Conservation (phyloP, 495 filamentous ascomycete species). For the Tuber magnatum region DNA sequence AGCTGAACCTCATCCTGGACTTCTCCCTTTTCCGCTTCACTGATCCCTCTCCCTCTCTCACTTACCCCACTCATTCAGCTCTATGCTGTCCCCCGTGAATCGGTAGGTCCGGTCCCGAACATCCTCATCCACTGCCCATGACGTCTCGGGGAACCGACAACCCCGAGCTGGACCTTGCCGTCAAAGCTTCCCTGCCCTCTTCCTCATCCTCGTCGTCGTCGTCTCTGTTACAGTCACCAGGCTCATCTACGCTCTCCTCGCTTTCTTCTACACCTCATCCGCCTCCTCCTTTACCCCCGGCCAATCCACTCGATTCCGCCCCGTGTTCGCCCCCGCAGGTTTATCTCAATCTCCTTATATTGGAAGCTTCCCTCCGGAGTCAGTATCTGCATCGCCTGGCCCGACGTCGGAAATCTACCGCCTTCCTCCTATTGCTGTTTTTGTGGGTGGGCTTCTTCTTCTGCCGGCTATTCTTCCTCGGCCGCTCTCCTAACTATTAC, state of each 20-base stretch:
- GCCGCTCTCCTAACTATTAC: constrained; percentile 92
- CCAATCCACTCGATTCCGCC: constrained; percentile 69
- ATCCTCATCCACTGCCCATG: constrained; percentile 43
- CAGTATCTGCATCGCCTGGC: constrained; percentile 87
- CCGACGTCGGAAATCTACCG: constrained; percentile 87
- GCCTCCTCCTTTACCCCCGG: constrained; percentile 46
- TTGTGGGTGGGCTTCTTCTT: constrained; percentile 75
- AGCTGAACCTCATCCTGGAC: neutral
- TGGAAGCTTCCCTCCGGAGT: constrained; percentile 85
- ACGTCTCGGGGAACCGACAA: constrained; percentile 39
- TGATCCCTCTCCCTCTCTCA: neutral
- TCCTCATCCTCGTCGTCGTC: constrained; percentile 40
- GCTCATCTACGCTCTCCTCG: constrained; percentile 43
- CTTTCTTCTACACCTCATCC: constrained; percentile 40
- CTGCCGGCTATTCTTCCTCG: constrained; percentile 81
- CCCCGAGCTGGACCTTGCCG: constrained; percentile 21
- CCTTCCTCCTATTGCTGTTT: constrained; percentile 72
- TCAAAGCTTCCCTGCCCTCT: constrained; percentile 68
- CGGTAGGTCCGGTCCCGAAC: neutral
- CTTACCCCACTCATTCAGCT: neutral
- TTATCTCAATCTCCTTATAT: constrained; percentile 93
- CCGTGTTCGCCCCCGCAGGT: constrained; percentile 94
- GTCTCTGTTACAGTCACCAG: constrained; percentile 37
- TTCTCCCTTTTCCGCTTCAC: neutral
- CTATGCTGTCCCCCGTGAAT: neutral